A percentile compares a stretch with the other conserved stretches of the same genome.
Conservation (phyloP, 1,284 basidiomycete species). For the Rhizoctonia solani region DNA sequence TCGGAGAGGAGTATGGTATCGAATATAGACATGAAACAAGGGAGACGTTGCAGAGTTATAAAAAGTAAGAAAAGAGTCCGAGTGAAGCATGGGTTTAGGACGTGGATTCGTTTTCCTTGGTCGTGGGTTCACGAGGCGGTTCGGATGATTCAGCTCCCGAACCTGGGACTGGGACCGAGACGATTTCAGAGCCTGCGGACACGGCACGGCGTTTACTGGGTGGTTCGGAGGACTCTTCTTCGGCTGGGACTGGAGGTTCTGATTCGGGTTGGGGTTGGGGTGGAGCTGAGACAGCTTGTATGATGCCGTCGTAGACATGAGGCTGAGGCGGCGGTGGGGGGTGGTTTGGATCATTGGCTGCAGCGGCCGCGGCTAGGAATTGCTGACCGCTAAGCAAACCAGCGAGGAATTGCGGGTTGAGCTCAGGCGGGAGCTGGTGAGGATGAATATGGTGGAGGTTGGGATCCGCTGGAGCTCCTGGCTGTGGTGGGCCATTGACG, state of each 20-base stretch:
- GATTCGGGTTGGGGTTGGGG: constrained; percentile 6
- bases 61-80: background rate
- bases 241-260: background rate
- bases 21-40: background rate
- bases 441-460: background rate
- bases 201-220: constrained; percentile 13
- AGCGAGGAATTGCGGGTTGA: constrained; percentile 26
- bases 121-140: background rate
- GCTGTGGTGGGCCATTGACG: too few species aligned
- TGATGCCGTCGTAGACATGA: constrained; percentile 10
- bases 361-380: constrained; percentile 15
- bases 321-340: background rate
- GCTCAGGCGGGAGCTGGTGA: constrained; percentile 23
- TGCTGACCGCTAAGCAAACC: constrained; percentile 26
- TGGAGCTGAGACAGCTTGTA: background rate
- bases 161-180: constrained; percentile 9
- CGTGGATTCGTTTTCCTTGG: background rate
- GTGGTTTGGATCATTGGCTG: constrained; percentile 3
- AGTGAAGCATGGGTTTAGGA: too few species aligned
- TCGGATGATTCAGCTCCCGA: background rate
- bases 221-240: background rate
- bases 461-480: constrained; percentile 10
- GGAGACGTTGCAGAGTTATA: background rate
- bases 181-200: constrained; percentile 20
- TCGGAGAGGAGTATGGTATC: background rate